A percentile compares a stretch with the other conserved stretches of the same genome.
Conservation (phyloP, 768 basidiomycete species). For the Termitomyces sp. region DNA sequence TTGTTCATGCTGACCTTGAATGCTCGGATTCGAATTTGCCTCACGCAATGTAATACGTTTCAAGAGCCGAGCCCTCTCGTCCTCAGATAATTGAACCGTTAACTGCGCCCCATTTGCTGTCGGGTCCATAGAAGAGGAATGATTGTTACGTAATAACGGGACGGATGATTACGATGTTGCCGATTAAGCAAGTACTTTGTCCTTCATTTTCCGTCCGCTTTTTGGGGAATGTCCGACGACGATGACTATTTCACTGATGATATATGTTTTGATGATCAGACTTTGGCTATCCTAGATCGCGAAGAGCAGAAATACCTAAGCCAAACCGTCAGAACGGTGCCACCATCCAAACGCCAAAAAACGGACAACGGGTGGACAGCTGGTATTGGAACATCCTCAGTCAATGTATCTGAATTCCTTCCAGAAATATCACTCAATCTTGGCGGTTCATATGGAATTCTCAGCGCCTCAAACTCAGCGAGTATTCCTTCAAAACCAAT, state of each 20-base stretch:
- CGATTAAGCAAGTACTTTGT: neutral
- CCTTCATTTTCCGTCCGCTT: neutral
- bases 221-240: slow-evolving; percentile 49
- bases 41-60: slow-evolving; percentile 59
- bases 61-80: slow-evolving; percentile 44
- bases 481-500: neutral
- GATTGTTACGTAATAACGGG: slow-evolving; percentile 12
- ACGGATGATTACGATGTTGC: neutral
- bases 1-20: slow-evolving; percentile 38
- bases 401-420: slow-evolving; percentile 45
- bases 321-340: slow-evolving; percentile 20
- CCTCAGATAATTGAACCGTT: slow-evolving; percentile 32
- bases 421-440: slow-evolving; percentile 61
- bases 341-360: slow-evolving; percentile 53
- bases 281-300: slow-evolving; percentile 57
- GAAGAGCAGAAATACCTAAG: slow-evolving; percentile 45
- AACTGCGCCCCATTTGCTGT: slow-evolving; percentile 20
- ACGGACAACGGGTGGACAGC: slow-evolving; percentile 42
- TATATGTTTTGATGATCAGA: slow-evolving; percentile 57
- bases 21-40: slow-evolving; percentile 44
- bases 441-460: slow-evolving; percentile 54
- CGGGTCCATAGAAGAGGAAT: slow-evolving; percentile 25
- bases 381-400: slow-evolving; percentile 21
- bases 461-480: slow-evolving; percentile 8
- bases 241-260: slow-evolving; percentile 67